Evolutionary conservation across 1,284 basidiomycete species (phyloP).

Genomic region (Marasmius fiardii): DNA sequence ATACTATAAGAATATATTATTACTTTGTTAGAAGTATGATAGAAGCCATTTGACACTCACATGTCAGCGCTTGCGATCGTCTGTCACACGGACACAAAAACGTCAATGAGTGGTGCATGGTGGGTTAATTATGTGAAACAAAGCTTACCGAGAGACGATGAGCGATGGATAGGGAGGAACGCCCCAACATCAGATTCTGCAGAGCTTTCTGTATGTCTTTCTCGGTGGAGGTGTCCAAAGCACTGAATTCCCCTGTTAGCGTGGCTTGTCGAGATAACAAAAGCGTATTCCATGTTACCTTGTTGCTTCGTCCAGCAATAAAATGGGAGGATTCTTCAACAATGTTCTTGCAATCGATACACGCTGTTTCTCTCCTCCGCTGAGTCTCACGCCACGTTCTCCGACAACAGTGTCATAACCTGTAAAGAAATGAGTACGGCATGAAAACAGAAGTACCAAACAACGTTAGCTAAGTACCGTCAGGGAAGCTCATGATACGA

Average conservation of each 20-base stretch:
- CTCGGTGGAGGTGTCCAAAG: constrained; percentile 81
- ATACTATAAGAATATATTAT: constrained; percentile 47
- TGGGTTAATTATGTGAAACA: constrained; percentile 8
- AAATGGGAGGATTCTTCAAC: constrained; percentile 80
- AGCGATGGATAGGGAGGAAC: constrained; percentile 77
- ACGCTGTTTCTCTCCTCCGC: constrained; percentile 81
- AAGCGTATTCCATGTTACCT: constrained; percentile 35
- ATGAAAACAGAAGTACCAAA: background rate
- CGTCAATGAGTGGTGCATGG: constrained; percentile 12
- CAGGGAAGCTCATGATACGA: constrained; percentile 74
- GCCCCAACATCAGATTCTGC: constrained; percentile 65
- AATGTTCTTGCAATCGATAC: constrained; percentile 87
- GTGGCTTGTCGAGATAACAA: background rate
- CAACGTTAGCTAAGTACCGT: constrained; percentile 37
- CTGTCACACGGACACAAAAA: constrained; percentile 30
- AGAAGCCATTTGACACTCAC: constrained; percentile 34
- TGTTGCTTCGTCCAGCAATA: constrained; percentile 83
- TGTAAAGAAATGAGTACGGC: constrained; percentile 14
- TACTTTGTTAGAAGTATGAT: background rate
- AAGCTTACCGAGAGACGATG: constrained; percentile 72
- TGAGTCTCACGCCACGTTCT: constrained; percentile 79
- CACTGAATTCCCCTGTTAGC: constrained; percentile 37
- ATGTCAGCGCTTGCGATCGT: constrained; percentile 77
- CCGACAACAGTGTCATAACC: constrained; percentile 77
- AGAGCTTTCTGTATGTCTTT: constrained; percentile 83